These are phyloP conservation scores for Fusarium sp. DNA, from an alignment of 2,329 filamentous ascomycete species.

Conservation along the genomic window DNA sequence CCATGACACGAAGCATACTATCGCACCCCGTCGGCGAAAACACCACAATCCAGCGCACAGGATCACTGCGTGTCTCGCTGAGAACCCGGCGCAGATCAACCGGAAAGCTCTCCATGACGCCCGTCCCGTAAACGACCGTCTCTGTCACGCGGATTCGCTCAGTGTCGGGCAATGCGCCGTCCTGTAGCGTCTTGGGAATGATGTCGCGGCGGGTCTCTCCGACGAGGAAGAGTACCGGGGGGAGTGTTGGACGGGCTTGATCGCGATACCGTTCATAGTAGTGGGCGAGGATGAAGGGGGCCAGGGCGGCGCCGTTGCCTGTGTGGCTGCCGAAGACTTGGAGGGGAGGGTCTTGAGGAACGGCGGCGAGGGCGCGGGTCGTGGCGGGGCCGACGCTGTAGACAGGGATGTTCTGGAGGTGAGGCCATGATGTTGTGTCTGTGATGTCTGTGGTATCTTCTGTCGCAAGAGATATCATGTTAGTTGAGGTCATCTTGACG, in stretches of 20 bases:
- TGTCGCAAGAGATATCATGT: constrained; percentile 8
- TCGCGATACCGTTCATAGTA: constrained; percentile 70
- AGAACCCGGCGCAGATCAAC: constrained; percentile 71
- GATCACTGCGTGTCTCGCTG: constrained; percentile 56
- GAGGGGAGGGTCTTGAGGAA: constrained; percentile 64
- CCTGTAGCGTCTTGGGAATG: constrained; percentile 84
- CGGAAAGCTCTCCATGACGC: constrained; percentile 83
- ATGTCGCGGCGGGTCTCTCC: constrained; percentile 91
- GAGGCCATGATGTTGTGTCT: constrained; percentile 59
- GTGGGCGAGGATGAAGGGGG: constrained; percentile 82
- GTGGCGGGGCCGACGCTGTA: constrained; percentile 88
- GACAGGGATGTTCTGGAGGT: constrained; percentile 70
- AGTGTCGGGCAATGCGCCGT: constrained; percentile 61
- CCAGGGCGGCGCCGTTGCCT: constrained; percentile 86
- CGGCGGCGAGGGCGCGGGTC: constrained; percentile 76
- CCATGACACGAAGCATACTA: constrained; percentile 68
- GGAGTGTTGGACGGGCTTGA: constrained; percentile 59
- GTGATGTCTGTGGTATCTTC: constrained; percentile 19
- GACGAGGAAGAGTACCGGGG: constrained; percentile 85
- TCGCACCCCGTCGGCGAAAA: constrained; percentile 77
- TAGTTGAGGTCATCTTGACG: neutral
- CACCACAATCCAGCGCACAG: constrained; percentile 78
- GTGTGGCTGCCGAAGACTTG: constrained; percentile 83
- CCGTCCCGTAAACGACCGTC: constrained; percentile 87
- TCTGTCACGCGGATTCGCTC: constrained; percentile 78